Percentiles rank a stretch among this genome's conserved stretches.
phyloP scores from a whole-genome alignment of 1,284 basidiomycete genomes.

The Cutaneotrichosporon cutaneum region DNA sequence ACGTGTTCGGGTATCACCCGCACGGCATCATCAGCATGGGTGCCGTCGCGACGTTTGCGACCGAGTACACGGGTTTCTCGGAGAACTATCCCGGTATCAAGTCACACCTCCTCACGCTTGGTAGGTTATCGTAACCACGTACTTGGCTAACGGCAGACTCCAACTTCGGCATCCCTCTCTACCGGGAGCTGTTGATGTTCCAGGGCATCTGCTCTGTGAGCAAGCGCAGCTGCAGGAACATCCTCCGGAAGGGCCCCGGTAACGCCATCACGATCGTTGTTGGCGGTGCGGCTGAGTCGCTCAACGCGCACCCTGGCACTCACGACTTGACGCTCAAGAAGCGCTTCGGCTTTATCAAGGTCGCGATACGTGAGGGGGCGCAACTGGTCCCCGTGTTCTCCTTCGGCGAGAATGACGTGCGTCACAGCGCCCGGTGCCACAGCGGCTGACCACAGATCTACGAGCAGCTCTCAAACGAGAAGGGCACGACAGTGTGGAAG shows the following conservation, averaged over 20 bases:
- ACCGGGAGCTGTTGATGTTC: slow-evolving; percentile 82
- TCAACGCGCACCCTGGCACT: slow-evolving; percentile 91
- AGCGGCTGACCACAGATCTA: slow-evolving; percentile 68
- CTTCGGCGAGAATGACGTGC: slow-evolving; percentile 95
- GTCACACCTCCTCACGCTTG: slow-evolving; percentile 88
- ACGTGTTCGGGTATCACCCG: slow-evolving; percentile 96
- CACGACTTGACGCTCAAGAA: slow-evolving; percentile 79
- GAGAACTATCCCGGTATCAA: slow-evolving; percentile 83
- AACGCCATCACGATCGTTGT: slow-evolving; percentile 89
- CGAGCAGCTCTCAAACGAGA: slow-evolving; percentile 87
- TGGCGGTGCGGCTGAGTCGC: slow-evolving; percentile 90
- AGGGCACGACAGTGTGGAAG: slow-evolving; percentile 81
- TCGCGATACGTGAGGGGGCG: slow-evolving; percentile 91
- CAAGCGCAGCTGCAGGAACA: slow-evolving; percentile 83
- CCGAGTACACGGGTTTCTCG: slow-evolving; percentile 93
- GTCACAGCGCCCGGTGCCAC: slow-evolving; percentile 42
- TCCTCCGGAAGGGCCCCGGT: slow-evolving; percentile 69
- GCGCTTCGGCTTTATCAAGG: slow-evolving; percentile 89
- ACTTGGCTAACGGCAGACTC: slow-evolving; percentile 51
- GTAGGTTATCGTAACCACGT: slow-evolving; percentile 31
- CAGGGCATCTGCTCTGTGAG: slow-evolving; percentile 91
- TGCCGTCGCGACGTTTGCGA: slow-evolving; percentile 88
- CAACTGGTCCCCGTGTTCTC: slow-evolving; percentile 93
- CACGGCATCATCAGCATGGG: slow-evolving; percentile 92
- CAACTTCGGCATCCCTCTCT: slow-evolving; percentile 91